A percentile compares a stretch with the other conserved stretches of the same genome.
These are phyloP conservation scores for Yamadazyma dendronema DNA, from an alignment of 1,139 yeast species.

Conservation along the genomic window DNA sequence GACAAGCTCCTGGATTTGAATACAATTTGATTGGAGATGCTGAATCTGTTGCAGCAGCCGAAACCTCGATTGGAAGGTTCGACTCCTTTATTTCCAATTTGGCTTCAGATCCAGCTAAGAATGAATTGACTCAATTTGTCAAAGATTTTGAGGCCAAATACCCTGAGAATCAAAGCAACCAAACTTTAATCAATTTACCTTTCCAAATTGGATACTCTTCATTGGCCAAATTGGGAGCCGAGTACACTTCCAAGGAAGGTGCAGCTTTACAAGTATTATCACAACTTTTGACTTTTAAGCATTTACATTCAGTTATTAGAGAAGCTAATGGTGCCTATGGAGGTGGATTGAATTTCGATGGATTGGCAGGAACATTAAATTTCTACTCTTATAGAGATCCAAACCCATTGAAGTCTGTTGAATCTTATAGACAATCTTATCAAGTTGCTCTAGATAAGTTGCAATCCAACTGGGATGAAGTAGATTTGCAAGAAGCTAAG, in stretches of 20 bases:
- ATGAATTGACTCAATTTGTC: slow-evolving; percentile 13
- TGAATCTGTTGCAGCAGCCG: slow-evolving; percentile 39
- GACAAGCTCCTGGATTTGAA: slow-evolving; percentile 31
- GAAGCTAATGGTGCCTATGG: slow-evolving; percentile 99
- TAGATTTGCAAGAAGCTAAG: slow-evolving; percentile 86
- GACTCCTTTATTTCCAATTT: slow-evolving; percentile 17
- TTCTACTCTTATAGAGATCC: slow-evolving; percentile 95
- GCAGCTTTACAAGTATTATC: slow-evolving; percentile 83
- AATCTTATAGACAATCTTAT: slow-evolving; percentile 59
- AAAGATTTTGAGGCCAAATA: slow-evolving; percentile 8
- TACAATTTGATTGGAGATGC: slow-evolving; percentile 63
- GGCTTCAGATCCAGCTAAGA: slow-evolving; percentile 2
- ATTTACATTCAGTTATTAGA: slow-evolving; percentile 84
- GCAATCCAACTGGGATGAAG: slow-evolving; percentile 44
- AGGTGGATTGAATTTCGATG: slow-evolving; percentile 86
- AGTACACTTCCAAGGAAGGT: slow-evolving; percentile 70
- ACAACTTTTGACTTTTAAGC: slow-evolving; percentile 76
- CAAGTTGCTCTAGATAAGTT: slow-evolving; percentile 51
- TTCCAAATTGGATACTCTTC: slow-evolving; percentile 89
- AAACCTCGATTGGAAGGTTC: slow-evolving; percentile 37
- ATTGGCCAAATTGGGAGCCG: slow-evolving; percentile 63
- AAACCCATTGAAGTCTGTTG: slow-evolving; percentile 67
- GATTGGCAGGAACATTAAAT: slow-evolving; percentile 75
- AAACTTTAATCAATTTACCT: slow-evolving; percentile 67
- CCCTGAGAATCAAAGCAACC: slow-evolving; percentile 9